A percentile compares a stretch with the other conserved stretches of the same genome.
phyloP scores from a whole-genome alignment of 1,284 basidiomycete species.

The Kalmanozyma brasiliensis region DNA sequence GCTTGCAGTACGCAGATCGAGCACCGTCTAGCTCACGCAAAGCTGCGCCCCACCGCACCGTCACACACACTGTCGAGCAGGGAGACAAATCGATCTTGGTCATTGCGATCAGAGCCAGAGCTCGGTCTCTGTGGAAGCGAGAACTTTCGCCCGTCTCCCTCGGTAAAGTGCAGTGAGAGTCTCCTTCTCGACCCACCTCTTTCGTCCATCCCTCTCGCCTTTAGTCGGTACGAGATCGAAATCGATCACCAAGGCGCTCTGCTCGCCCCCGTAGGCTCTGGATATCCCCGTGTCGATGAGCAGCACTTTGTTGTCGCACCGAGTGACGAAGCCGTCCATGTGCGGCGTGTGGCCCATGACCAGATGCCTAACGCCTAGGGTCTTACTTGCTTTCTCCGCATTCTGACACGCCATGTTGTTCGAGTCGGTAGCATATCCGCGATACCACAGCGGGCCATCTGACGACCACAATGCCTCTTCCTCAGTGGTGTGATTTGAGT shows the following conservation, averaged over 20 bases:
- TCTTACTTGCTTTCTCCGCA: constrained; percentile 18
- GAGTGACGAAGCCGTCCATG: constrained; percentile 56
- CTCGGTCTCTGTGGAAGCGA: constrained; percentile 9
- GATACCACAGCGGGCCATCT: constrained; percentile 64
- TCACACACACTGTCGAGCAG: no score
- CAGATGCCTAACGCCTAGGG: constrained; percentile 37
- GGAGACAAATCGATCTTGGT: no score
- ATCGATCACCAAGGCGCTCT: constrained; percentile 60
- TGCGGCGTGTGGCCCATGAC: constrained; percentile 66
- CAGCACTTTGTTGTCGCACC: constrained; percentile 51
- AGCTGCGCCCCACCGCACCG: no score
- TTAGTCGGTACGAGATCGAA: constrained; percentile 26
- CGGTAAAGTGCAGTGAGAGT: constrained; percentile 48
- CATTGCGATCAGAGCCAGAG: constrained; percentile 32
- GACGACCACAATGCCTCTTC: constrained; percentile 52
- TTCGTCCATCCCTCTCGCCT: background rate
- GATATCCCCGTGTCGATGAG: constrained; percentile 67
- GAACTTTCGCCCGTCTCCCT: constrained; percentile 32
- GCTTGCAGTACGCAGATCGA: no score
- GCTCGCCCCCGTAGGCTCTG: constrained; percentile 62
- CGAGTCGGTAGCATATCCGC: constrained; percentile 59
- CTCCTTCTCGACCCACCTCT: constrained; percentile 33
- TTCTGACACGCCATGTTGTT: constrained; percentile 33
- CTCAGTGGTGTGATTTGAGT: constrained; percentile 24
- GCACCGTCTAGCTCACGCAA: no score